Conservation (phyloP, 192 early-diverging fungal genomes). For the Coemansia sp. region DNA sequence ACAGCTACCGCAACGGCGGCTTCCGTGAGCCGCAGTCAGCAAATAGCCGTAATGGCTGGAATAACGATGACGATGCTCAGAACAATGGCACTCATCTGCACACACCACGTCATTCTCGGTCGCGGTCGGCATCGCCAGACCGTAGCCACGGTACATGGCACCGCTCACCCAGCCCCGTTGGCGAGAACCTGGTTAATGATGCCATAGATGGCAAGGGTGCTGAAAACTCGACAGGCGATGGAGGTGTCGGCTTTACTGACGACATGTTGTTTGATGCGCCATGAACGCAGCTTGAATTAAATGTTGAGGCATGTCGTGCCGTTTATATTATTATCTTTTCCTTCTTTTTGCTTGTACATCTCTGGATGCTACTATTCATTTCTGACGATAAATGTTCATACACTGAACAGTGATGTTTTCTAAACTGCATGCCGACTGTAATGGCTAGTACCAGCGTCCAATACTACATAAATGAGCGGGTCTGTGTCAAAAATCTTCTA, state of each 20-base stretch:
- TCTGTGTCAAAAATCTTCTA: neutral
- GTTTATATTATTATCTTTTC: constrained; percentile 2
- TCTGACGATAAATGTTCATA: neutral
- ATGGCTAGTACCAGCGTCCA: neutral
- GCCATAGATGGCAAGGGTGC: neutral
- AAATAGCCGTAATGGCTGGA: neutral
- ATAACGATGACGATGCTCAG: neutral
- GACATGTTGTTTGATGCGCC: constrained; percentile 22
- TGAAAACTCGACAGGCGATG: neutral
- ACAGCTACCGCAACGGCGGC: neutral
- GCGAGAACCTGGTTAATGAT: constrained; percentile 6
- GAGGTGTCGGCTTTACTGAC: constrained; percentile 9
- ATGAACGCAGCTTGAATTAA: neutral
- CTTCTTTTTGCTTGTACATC: neutral
- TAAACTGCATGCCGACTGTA: neutral
- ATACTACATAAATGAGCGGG: neutral
- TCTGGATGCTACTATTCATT: neutral
- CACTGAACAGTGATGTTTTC: neutral
- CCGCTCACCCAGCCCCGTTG: constrained; percentile 1
- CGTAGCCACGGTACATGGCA: constrained; percentile 5
- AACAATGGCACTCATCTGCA: neutral
- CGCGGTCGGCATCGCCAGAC: constrained; percentile 7
- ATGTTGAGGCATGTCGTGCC: neutral
- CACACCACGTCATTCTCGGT: constrained; percentile 6
- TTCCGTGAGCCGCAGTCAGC: constrained; percentile 9